Evolutionary conservation across 441 rosid genomes (phyloP), one percentile per base, ranked within the genome.

Genomic region (Gossypium gossypioides): DNA sequence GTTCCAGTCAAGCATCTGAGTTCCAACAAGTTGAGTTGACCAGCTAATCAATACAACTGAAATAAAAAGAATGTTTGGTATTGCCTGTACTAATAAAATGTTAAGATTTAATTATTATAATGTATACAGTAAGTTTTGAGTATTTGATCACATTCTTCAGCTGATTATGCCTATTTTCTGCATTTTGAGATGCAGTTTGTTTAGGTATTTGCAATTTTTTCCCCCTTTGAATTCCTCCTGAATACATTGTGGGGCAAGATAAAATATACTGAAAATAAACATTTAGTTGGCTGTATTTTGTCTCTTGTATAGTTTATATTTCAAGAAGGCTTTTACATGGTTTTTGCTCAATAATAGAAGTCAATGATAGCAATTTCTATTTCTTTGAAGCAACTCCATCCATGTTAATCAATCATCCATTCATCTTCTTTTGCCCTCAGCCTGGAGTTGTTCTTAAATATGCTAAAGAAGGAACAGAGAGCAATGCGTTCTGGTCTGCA

Each of bases 381-480:
- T 52, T 73, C 54, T 54, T 73, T 73, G 32, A 56, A 37, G 4
- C 55, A 37, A 48, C 70, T 44, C 21, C 8, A 21, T 8, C 29
- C 66, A 58, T 59, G 15, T 10, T 18, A 51, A 22, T 60, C 27
- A 48, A 44, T 72, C 57, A 72, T 72, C 51, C 19, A 60, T 46
- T 46, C 32, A 60, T 72, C 18, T 59, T 59, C 24, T 5, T 59
- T 60, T 60, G 16, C 10, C 12, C 50, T 72, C 87, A 96, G 99
- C 97, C 96, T 46, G 99, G 97, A 78, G 87, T 72, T 74, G 62
- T 91, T 80, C 68, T 93, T 67, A 93, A 96, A 82, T 93, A 90
- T 87, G 91, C 96, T 55, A 96, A 93, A 81, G 99, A 93, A 89
- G 99, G 99, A 77, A 91, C 98, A 60, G 99, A 96, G 91, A 93